phyloP scores from a whole-genome alignment of 139 green algal genomes.

The Tetratostichococcus sp. region DNA sequence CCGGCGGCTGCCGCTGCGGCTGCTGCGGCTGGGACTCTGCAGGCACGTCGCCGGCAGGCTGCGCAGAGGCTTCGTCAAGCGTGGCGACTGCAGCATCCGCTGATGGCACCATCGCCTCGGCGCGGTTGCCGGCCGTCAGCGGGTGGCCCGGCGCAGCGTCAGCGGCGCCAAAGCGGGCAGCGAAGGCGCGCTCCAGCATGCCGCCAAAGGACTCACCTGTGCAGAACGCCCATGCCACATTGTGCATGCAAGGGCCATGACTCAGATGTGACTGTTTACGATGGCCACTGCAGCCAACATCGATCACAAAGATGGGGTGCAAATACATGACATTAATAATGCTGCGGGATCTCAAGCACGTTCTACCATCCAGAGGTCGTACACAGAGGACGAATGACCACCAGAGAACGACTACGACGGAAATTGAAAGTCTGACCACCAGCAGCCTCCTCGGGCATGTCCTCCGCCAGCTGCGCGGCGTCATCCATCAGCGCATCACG shows the following conservation, averaged over 20 bases:
- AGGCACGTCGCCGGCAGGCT: no score
- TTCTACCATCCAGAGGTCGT: no score
- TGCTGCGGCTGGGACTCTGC: no score
- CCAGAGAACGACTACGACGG: no score
- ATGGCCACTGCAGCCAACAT: no score
- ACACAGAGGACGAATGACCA: no score
- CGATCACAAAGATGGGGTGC: no score
- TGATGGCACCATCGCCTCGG: background rate
- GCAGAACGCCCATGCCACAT: no score
- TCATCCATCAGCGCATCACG: conserved; percentile 65
- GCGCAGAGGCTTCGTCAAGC: background rate
- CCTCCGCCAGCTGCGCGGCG: conserved; percentile 28
- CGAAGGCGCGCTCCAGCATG: conserved; percentile 21
- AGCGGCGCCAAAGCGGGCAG: background rate
- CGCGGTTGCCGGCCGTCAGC: background rate
- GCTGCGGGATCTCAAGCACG: no score
- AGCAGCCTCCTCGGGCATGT: conserved; percentile 29
- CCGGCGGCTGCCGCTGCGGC: background rate
- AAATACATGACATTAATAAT: no score
- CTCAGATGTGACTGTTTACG: no score
- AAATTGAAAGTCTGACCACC: background rate
- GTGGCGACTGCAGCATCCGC: background rate
- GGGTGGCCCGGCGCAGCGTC: background rate
- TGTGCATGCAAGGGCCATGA: no score
- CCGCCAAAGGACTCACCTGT: conserved; percentile 16